These are phyloP conservation scores for Canna indica DNA, from an alignment of 176 grass and related monocot genomes.

Conservation along the genomic window DNA sequence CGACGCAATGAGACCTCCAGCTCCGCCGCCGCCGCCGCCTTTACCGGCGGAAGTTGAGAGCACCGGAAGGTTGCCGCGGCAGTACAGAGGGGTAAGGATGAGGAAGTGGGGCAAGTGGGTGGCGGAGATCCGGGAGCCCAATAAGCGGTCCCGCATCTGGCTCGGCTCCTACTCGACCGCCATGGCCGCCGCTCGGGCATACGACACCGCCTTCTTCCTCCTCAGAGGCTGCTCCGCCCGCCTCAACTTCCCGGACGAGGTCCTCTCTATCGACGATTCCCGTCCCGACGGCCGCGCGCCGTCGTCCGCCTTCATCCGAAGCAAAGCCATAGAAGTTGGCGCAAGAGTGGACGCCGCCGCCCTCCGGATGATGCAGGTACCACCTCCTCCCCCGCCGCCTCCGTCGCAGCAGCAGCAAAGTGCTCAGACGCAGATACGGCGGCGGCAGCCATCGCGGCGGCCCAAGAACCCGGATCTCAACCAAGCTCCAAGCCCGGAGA, in stretches of 20 bases:
- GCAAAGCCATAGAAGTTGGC: conserved; percentile 83
- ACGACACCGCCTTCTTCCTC: conserved; percentile 85
- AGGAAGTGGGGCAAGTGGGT: conserved; percentile 97
- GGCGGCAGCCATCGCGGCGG: neutral
- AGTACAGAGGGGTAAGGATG: conserved; percentile 80
- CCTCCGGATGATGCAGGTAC: conserved; percentile 41
- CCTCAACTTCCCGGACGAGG: conserved; percentile 91
- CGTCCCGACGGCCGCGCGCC: conserved; percentile 5
- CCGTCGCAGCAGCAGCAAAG: neutral
- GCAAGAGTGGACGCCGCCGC: conserved; percentile 59
- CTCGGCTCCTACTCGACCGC: conserved; percentile 72
- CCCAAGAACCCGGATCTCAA: conserved; percentile 77
- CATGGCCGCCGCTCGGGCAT: conserved; percentile 68
- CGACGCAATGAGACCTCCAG: conserved; percentile 16
- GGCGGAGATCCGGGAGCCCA: conserved; percentile 87
- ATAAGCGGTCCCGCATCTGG: conserved; percentile 86
- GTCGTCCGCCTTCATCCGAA: conserved; percentile 60
- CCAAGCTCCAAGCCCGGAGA: conserved; percentile 64
- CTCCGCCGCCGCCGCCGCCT: conserved; percentile 10
- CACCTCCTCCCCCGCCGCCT: conserved; percentile 17
- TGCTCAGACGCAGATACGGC: neutral
- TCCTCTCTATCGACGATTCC: conserved; percentile 19
- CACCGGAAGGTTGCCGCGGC: neutral
- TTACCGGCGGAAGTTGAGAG: neutral
- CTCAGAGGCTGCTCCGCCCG: conserved; percentile 57